A percentile compares a stretch with the other conserved stretches of the same genome.
These are phyloP conservation scores for Annulohypoxylon truncatum DNA, from an alignment of 2,329 filamentous ascomycete genomes.

Conservation along the genomic window DNA sequence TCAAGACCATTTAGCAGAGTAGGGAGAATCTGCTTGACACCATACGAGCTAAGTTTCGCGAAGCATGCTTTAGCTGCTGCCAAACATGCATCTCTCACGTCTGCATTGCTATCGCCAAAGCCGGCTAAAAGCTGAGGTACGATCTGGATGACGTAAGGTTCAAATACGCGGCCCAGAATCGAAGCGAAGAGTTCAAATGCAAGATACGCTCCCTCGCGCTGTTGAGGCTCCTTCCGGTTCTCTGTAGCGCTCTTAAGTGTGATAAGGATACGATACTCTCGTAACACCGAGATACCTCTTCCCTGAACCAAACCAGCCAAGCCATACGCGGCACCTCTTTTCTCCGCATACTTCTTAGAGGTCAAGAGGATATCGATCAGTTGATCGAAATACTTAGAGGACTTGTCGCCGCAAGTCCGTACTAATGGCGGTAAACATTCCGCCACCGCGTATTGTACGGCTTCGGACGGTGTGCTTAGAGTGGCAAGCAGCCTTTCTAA, in stretches of 20 bases:
- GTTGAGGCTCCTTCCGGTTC: constrained; percentile 92
- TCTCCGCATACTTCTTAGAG: constrained; percentile 90
- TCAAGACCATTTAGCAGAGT: constrained; percentile 92
- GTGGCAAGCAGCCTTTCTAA: constrained; percentile 88
- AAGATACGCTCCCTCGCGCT: constrained; percentile 88
- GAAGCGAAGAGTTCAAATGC: constrained; percentile 91
- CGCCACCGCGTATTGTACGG: constrained; percentile 95
- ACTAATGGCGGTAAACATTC: constrained; percentile 94
- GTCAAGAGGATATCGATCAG: constrained; percentile 85
- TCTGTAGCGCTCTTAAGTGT: constrained; percentile 85
- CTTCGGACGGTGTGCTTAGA: constrained; percentile 93
- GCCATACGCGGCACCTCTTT: constrained; percentile 94
- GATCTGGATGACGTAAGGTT: constrained; percentile 96
- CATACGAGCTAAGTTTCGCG: constrained; percentile 90
- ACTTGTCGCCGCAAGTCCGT: constrained; percentile 80
- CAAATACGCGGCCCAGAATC: constrained; percentile 88
- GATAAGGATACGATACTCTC: constrained; percentile 87
- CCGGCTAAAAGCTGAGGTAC: constrained; percentile 89
- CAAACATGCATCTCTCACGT: constrained; percentile 92
- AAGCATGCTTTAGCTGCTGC: constrained; percentile 96
- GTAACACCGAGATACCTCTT: constrained; percentile 83
- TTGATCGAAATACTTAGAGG: constrained; percentile 81
- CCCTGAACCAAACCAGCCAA: constrained; percentile 90
- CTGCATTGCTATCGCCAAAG: constrained; percentile 87
- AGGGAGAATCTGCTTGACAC: constrained; percentile 93